Evolutionary conservation across 805 yeast genomes (phyloP), one percentile per base, ranked within the genome.

Genomic region (Kodamaea kakaduensis): DNA sequence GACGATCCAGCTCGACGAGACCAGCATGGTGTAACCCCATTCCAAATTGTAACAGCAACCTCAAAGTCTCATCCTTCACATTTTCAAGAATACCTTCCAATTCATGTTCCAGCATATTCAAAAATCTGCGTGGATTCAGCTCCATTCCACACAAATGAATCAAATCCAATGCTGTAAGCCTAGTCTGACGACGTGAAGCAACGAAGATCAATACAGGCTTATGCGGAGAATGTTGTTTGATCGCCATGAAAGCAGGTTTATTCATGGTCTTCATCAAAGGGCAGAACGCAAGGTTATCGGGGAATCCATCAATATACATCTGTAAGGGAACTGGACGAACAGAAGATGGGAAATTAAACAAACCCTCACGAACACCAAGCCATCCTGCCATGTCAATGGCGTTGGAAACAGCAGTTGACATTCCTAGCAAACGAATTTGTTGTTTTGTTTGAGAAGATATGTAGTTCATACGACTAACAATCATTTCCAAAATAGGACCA

Each of bases 181-280:
- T 64, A 0, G 94, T 84, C 57, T 84, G 94, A 40, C 94, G 67
- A 52, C 94, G 71, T 3, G 93, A 83, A 1, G 93, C 87, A 23
- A 84, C 94, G 50, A 84, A 84, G n/a, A 84, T 78, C 46, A 84
- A 67, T 8, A 82, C 90, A 0, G 96, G 95, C 53, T 88, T 80
- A 13, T 64, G 65, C 2, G 96, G 94, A 0, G 96, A 84, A 54
- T 89, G 96, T 44, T 85, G 87, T 52, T 87, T 85, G 44, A 88
- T 88, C 0, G 96, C 95, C 81, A 82, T 76, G 51, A 84, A 88
- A 0, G 95, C 90, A 1, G 97, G 96, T 50, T 73, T 87, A 68
- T 80, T 87, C 93, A 77, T 85, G 15, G 78, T 84, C 64, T 78
- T 85, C 96, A 84, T 84, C 50, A 85, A 64, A 1, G 90, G 87